phyloP scores from a whole-genome alignment of 805 yeast species.

The Teunomyces barrocoloradensis region DNA sequence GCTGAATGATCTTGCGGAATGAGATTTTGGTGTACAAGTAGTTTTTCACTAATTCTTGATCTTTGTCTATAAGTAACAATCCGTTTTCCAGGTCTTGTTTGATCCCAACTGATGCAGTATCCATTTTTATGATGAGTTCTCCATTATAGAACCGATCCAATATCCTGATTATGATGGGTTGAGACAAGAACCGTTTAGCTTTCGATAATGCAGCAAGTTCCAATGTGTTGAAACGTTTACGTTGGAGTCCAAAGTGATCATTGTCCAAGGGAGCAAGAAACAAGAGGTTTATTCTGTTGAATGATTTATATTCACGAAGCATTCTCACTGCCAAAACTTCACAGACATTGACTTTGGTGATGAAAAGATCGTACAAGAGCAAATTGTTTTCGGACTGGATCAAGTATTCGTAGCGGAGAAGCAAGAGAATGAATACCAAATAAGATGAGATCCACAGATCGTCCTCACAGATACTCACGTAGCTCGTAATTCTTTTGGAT shows the following conservation, averaged over 20 bases:
- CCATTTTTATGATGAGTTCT: slow-evolving; percentile 39
- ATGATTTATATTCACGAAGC: slow-evolving; percentile 43
- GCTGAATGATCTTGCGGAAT: slow-evolving; percentile 25
- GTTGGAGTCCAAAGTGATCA: slow-evolving; percentile 19
- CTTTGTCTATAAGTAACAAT: slow-evolving; percentile 4
- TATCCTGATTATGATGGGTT: slow-evolving; percentile 48
- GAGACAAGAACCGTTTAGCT: slow-evolving; percentile 50
- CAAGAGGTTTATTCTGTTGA: slow-evolving; percentile 43
- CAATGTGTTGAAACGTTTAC: slow-evolving; percentile 39
- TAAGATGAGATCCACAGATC: slow-evolving; percentile 21
- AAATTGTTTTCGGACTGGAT: slow-evolving; percentile 40
- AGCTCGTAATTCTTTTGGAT: slow-evolving; percentile 7
- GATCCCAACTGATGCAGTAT: slow-evolving; percentile 7
- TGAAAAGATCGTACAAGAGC: slow-evolving; percentile 33
- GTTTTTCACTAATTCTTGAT: slow-evolving; percentile 14
- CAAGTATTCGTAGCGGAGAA: slow-evolving; percentile 36
- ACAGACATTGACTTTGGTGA: slow-evolving; percentile 49
- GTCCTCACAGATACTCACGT: slow-evolving; percentile 4
- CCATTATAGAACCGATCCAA: slow-evolving; percentile 53
- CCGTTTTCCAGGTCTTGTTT: slow-evolving; percentile 16
- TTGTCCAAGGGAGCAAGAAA: slow-evolving; percentile 46
- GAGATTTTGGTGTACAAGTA: slow-evolving; percentile 32
- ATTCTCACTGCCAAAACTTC: slow-evolving; percentile 52
- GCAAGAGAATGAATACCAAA: slow-evolving; percentile 31
- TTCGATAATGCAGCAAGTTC: slow-evolving; percentile 53